Evolutionary conservation across 2,329 filamentous ascomycete species (phyloP).

Genomic region (Colletotrichum somersetense): DNA sequence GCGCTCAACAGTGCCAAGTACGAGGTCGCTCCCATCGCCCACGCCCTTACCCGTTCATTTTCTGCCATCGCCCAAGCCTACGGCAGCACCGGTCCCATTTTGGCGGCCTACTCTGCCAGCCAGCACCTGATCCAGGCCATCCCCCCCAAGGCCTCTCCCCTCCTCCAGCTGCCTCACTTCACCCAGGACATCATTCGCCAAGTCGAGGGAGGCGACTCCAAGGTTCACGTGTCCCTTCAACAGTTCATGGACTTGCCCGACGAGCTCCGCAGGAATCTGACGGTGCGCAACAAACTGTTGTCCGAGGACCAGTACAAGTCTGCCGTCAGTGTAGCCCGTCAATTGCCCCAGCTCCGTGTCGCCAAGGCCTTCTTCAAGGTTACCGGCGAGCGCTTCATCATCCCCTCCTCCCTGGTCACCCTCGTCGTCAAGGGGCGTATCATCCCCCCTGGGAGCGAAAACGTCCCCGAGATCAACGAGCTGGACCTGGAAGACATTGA

Average conservation of each 20-base stretch:
- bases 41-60: constrained; percentile 87
- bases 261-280: constrained; percentile 76
- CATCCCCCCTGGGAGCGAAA: constrained; percentile 84
- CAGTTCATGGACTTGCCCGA: constrained; percentile 90
- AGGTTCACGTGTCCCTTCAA: constrained; percentile 82
- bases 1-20: constrained; percentile 87
- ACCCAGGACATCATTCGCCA: constrained; percentile 74
- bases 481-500: constrained; percentile 91
- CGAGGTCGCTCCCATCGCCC: constrained; percentile 87
- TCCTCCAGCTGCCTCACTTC: constrained; percentile 92
- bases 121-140: constrained; percentile 93
- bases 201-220: constrained; percentile 78
- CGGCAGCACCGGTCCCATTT: constrained; percentile 83
- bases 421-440: constrained; percentile 96
- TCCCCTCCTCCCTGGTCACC: constrained; percentile 90
- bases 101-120: constrained; percentile 83
- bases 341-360: constrained; percentile 86
- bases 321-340: constrained; percentile 81
- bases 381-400: constrained; percentile 91
- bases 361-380: constrained; percentile 99
- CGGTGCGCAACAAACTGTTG: constrained; percentile 78
- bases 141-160: constrained; percentile 83
- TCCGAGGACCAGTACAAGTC: constrained; percentile 81
- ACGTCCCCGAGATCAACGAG: constrained; percentile 80
- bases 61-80: constrained; percentile 89